These are phyloP conservation scores for Collariella sp. DNA, from an alignment of 495 filamentous ascomycete species.

Conservation along the genomic window DNA sequence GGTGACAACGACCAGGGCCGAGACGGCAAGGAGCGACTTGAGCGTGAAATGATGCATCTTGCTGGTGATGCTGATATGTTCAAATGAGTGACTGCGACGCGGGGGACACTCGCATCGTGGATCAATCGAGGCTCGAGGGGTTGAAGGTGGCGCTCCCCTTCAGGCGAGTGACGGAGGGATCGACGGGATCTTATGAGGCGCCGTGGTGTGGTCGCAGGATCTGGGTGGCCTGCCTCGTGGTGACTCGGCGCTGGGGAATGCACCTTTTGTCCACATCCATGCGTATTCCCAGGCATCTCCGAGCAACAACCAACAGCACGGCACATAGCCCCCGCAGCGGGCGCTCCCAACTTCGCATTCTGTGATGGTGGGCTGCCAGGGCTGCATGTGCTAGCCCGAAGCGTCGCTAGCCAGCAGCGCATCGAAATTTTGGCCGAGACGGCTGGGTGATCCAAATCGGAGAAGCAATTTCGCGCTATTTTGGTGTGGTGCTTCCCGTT, in stretches of 20 bases:
- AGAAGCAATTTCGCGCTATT: no score
- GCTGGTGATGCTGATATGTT: background rate
- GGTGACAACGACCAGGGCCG: slow-evolving; percentile 17
- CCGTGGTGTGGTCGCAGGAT: no score
- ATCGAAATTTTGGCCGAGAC: slow-evolving; percentile 4
- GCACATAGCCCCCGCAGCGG: background rate
- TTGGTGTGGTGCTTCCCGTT: no score
- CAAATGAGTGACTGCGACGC: slow-evolving; percentile 11
- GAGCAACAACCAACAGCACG: background rate
- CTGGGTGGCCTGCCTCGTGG: background rate
- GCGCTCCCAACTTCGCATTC: background rate
- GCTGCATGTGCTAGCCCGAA: slow-evolving; percentile 6
- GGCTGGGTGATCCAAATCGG: background rate
- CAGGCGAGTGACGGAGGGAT: slow-evolving; percentile 1
- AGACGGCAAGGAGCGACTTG: slow-evolving; percentile 19
- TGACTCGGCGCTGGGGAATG: background rate
- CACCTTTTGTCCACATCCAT: background rate
- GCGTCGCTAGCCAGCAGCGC: background rate
- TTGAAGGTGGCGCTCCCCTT: background rate
- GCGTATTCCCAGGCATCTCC: background rate
- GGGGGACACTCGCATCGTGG: background rate
- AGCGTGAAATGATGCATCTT: slow-evolving; percentile 22
- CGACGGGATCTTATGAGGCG: background rate
- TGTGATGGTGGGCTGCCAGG: slow-evolving; percentile 1
- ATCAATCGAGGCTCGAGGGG: background rate